Evolutionary conservation across 2,329 filamentous ascomycete species (phyloP), one percentile per base, ranked within the genome.

Genomic region (Ploettnerulaceae sp.): DNA sequence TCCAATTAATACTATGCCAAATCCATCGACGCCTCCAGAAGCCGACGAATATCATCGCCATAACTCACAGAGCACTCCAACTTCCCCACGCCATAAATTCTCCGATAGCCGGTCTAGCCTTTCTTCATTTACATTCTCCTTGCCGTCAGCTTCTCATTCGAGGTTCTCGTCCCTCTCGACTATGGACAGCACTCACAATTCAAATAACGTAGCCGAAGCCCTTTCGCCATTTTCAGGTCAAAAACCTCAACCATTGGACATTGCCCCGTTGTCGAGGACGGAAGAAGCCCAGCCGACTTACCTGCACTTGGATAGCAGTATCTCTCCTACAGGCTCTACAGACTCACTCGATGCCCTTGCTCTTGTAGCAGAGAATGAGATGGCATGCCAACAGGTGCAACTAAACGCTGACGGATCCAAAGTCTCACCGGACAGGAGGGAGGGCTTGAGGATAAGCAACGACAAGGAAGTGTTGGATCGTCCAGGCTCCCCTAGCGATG

Each of bases 111-210:
- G 59, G 21, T 60, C 59, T 40, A 61, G 58, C 49, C 50, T 64
- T 12, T 64, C 61, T 18, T 65, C 63, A 11, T 60, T 62, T 32
- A 54, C 59, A 38, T 65, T 62, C 20, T 61, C 61, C 24, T 48
- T 57, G 45, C 55, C 56, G 22, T 64, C 62, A 12, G 52, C 57
- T 8, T 54, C 52, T 7, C 62, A 65, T 41, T 64, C 62, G 7
- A 51, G 62, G 46, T 58, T 62, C 33, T 63, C 61, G 21, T 66
- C 63, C 7, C 54, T 61, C 15, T 64, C 62, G 22, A 65, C 62
- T 5, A 53, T 60, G 8, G 52, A 52, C 15, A 57, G 61, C 12
- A 49, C 47, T 21, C 46, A 51, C 9, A 40, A 36, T 14, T 11
- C 48, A 9, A 52, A 42, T 25, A 49, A 31, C 20, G 35, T 45